phyloP scores from a whole-genome alignment of 2,329 filamentous ascomycete species.

The Talaromyces islandicus region DNA sequence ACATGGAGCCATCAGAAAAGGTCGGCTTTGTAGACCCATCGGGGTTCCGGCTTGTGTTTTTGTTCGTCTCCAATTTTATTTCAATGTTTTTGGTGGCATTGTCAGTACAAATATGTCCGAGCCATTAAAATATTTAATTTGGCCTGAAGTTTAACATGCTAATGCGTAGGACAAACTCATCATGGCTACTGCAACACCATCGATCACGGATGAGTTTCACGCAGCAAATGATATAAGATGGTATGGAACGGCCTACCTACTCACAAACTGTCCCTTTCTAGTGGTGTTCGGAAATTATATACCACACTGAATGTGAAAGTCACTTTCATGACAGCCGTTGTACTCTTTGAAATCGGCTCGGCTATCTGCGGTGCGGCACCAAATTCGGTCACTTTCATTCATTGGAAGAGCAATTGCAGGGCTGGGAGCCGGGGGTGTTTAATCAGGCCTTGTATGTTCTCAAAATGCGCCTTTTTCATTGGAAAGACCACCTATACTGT shows the following conservation, averaged over 20 bases:
- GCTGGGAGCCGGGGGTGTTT: constrained; percentile 21
- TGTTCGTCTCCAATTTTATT: constrained; percentile 3
- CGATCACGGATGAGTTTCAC: constrained; percentile 6
- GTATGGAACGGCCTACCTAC: constrained; percentile 30
- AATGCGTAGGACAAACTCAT: constrained; percentile 5
- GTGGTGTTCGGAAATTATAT: constrained; percentile 39
- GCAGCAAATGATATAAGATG: constrained; percentile 4
- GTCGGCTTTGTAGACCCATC: constrained; percentile 1
- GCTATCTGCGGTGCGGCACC: constrained; percentile 35
- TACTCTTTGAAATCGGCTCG: constrained; percentile 41
- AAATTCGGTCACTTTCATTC: constrained; percentile 23
- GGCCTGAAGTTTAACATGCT: background rate
- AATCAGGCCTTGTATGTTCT: constrained; percentile 13
- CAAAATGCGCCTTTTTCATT: background rate
- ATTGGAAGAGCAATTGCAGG: constrained; percentile 28
- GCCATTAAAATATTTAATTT: too few species aligned
- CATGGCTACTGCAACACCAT: constrained; percentile 4
- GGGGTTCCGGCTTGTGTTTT: background rate
- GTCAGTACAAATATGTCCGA: background rate
- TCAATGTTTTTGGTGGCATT: constrained; percentile 5
- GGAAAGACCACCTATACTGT: background rate
- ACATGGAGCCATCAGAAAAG: background rate
- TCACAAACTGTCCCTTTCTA: constrained; percentile 30
- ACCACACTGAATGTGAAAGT: constrained; percentile 2
- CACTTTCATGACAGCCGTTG: constrained; percentile 34